Evolutionary conservation across 768 basidiomycete species (phyloP), one percentile per base, ranked within the genome.

Genomic region (Russula abietina): DNA sequence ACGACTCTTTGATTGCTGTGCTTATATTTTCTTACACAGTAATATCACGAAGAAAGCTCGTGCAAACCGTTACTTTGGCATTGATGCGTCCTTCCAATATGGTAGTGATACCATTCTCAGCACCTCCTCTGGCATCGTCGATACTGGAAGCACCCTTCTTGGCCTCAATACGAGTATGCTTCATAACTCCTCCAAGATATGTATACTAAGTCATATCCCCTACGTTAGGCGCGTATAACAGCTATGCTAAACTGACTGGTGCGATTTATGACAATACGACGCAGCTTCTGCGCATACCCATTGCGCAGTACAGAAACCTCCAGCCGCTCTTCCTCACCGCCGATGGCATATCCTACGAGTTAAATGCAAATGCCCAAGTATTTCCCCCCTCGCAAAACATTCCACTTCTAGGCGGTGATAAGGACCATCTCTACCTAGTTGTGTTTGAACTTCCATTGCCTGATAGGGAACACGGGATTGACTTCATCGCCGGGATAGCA

Each of bases 401-500:
- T 72, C 57, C 73, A 81, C n/a, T n/a, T n/a, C n/a, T n/a, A 38
- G 79, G 80, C 28, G 80, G 81, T 38, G 70, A 62, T 8, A 43
- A 8, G 0, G 49, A 65, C 62, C 57, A 64, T 61, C 71, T 81
- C 36, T 81, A 81, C 69, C 72, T 75, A 36, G 69, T 79, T 55
- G 73, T 78, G 52, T 59, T 56, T n/a, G 32, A 32, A 8, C 32
- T 32, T 32, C n/a, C n/a, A n/a, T n/a, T n/a, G n/a, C n/a, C n/a
- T n/a, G n/a, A n/a, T n/a, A n/a, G n/a, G n/a, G n/a, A n/a, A n/a
- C n/a, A n/a, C n/a, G n/a, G n/a, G 67, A 70, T 69, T 19, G 80
- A 83, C 73, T 83, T 84, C 65, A 76, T 85, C 70, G 78, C 83
- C 71, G 81, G 83, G 17, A 76, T 75, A 68, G 68, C 72, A 4